Evolutionary conservation across 176 grass and related monocot species (phyloP), one percentile per base, ranked within the genome.

Genomic region (Raddia distichophylla): DNA sequence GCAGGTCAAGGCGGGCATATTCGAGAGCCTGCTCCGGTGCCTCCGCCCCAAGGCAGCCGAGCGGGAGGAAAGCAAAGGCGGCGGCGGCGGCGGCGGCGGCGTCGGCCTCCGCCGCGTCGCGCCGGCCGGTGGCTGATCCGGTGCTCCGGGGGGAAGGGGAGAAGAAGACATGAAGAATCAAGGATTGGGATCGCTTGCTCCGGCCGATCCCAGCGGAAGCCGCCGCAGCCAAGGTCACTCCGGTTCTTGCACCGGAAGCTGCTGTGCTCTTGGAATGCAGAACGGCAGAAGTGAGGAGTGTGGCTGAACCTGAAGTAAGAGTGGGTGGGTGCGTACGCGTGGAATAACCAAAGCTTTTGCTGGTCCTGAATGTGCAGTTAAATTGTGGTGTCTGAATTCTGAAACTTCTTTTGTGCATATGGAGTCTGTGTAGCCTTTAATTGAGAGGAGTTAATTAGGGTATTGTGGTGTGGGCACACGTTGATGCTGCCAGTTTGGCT

Each of bases 1-100:
- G 34, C 85, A 91, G 70, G 76, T 96, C 67, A 93, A 91, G 71
- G 74, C 49, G 6, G 14, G 71, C 54, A 96, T 96, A 45, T 84
- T 95, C 48, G 57, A 55, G 16, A 76, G 48, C 49, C 64, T 89
- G 22, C 81, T 89, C 71, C 71, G 17, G 56, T 85, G 82, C 77
- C 0, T 89, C 64, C 5, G 10, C 56, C 77, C 82, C 71, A 59
- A 55, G 64, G 22, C 32, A 32, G 2, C 60, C 5, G 11, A 12
- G 61, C 59, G 10, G 75, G 84, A 80, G 46, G 82, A 75, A 40
- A 64, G 65, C 63, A 81, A 69, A 11, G 63, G 67, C 16, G 55
- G 44, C 56, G 2, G 58, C 16, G 7, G 78, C 60, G 15, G 53
- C 45, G 6, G n/a, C 46, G 12, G 80, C 43, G 80, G 87, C 48